phyloP scores from a whole-genome alignment of 2,329 filamentous ascomycete genomes.

The Microcera coccophila region DNA sequence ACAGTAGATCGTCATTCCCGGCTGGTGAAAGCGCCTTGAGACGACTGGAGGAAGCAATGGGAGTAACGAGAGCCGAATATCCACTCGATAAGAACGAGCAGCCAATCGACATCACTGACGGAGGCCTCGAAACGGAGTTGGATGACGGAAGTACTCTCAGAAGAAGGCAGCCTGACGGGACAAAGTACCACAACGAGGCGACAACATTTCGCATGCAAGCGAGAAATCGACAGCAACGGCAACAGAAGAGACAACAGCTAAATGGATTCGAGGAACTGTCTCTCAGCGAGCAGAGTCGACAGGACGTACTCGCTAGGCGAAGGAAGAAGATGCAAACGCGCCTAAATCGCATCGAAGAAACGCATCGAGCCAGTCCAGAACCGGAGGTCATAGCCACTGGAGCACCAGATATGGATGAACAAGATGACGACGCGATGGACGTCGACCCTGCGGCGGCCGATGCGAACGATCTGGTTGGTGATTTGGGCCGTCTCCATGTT shows the following conservation, averaged over 20 bases:
- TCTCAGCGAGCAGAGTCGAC: background rate
- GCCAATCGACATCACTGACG: slow-evolving; percentile 5
- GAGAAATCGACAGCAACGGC: slow-evolving; percentile 1
- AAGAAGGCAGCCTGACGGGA: background rate
- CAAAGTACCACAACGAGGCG: slow-evolving; percentile 1
- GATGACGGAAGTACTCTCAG: background rate
- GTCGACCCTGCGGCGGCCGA: background rate
- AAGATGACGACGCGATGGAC: slow-evolving; percentile 1
- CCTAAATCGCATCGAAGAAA: too few species aligned
- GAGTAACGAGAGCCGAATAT: slow-evolving; percentile 10
- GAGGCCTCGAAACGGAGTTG: slow-evolving; percentile 1
- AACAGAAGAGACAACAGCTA: slow-evolving; percentile 1
- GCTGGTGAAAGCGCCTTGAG: background rate
- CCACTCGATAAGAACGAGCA: slow-evolving; percentile 3
- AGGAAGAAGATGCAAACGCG: too few species aligned
- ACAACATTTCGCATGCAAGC: background rate
- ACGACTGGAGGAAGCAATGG: slow-evolving; percentile 10
- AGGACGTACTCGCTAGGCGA: too few species aligned
- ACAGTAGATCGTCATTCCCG: background rate
- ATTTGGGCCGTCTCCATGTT: background rate
- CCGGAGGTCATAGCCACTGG: too few species aligned
- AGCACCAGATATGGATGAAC: too few species aligned
- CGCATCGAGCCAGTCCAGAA: too few species aligned
- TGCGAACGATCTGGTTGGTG: background rate
- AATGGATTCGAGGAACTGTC: background rate